Percentiles rank a stretch among this genome's conserved stretches.
phyloP scores from a whole-genome alignment of 495 filamentous ascomycete species.

The Penicillium flavigenum region DNA sequence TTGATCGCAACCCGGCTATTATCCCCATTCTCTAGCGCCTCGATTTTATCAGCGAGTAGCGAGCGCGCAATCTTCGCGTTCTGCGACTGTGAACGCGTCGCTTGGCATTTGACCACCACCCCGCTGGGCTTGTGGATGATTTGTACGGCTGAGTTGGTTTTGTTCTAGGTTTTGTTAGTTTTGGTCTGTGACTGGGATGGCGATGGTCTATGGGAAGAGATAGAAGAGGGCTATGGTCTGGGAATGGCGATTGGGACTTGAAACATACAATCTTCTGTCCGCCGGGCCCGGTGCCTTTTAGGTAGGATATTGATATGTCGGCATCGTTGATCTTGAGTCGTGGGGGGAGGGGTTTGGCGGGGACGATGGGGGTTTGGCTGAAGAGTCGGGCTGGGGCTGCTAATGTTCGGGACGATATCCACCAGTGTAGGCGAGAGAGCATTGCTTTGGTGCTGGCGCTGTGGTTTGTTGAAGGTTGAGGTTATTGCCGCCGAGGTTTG shows the following conservation, averaged over 20 bases:
- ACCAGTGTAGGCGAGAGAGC: conserved; percentile 8
- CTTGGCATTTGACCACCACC: conserved; percentile 87
- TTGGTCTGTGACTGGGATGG: not conserved
- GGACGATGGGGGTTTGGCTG: conserved; percentile 24
- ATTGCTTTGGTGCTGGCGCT: conserved; percentile 4
- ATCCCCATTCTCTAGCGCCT: conserved; percentile 62
- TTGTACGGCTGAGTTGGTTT: conserved; percentile 94
- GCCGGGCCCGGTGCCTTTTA: conserved; percentile 90
- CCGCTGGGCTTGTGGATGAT: conserved; percentile 87
- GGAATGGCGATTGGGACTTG: not conserved
- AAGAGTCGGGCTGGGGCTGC: conserved; percentile 21
- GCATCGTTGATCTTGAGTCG: conserved; percentile 71
- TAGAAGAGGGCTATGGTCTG: not conserved
- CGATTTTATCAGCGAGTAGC: conserved; percentile 73
- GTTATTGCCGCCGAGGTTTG: conserved; percentile 3
- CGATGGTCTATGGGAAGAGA: too few species aligned
- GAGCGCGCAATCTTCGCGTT: conserved; percentile 85
- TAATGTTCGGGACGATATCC: not conserved
- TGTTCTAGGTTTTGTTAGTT: conserved; percentile 64
- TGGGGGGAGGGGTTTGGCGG: conserved; percentile 65
- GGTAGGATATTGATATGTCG: conserved; percentile 78
- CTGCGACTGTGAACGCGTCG: conserved; percentile 79
- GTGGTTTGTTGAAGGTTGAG: conserved; percentile 1
- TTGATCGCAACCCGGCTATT: conserved; percentile 58
- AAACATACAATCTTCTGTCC: conserved; percentile 82